Evolutionary conservation across 1,139 yeast species (phyloP).

Genomic region (Yamadazyma sp.): DNA sequence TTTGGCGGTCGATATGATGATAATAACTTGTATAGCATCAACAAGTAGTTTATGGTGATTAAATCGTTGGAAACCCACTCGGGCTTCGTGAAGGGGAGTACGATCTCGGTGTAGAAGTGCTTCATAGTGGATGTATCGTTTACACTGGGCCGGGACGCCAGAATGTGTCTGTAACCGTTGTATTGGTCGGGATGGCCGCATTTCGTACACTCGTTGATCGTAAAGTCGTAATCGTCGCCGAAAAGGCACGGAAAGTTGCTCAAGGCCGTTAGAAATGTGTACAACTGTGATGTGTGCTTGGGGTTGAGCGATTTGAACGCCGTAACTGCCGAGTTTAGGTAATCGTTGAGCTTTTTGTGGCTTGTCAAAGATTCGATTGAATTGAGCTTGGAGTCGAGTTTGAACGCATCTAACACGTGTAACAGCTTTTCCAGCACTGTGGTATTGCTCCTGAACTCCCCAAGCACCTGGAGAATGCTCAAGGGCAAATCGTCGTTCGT

Average conservation of each 20-base stretch:
- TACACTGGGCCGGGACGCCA: constrained; percentile 22
- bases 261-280: constrained; percentile 37
- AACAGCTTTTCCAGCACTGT: not conserved
- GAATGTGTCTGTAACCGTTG: constrained; percentile 23
- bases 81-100: constrained; percentile 10
- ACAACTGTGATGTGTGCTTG: constrained; percentile 13
- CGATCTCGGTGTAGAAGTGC: constrained; percentile 23
- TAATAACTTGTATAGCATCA: constrained; percentile 48
- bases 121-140: constrained; percentile 22
- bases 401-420: not conserved
- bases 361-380: constrained; percentile 5
- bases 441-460: constrained; percentile 3
- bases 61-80: constrained; percentile 4
- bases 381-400: not conserved
- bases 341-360: constrained; percentile 3
- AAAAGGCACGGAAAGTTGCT: constrained; percentile 46
- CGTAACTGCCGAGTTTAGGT: constrained; percentile 8
- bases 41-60: constrained; percentile 30
- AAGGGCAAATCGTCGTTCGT: constrained; percentile 8
- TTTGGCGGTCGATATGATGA: constrained; percentile 44
- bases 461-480: constrained; percentile 4
- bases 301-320: constrained; percentile 6
- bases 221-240: constrained; percentile 30
- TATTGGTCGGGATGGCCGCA: constrained; percentile 35
- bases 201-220: constrained; percentile 32